Evolutionary conservation across 78 protist genomes (phyloP), one percentile per base, ranked within the genome.

Genomic region (Bodo saltans): DNA sequence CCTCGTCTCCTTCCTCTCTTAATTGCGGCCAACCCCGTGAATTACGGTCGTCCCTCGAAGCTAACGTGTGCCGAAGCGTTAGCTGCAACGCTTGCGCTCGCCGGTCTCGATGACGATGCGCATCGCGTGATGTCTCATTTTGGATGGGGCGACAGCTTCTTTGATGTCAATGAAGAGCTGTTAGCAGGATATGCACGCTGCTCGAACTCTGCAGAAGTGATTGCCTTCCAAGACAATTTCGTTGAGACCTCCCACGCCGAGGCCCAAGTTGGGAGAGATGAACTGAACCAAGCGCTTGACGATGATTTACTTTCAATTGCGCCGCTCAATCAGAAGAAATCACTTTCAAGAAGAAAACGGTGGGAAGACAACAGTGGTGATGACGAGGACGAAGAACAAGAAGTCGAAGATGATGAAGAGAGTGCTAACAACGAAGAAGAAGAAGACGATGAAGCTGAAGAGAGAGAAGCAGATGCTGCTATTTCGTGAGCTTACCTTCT

Each of bases 11-110:
- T 97, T 79, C 99, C 99, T 3, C 95, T 88, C 71, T 72, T 96
- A 0, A 88, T 97, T n/a, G 99, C 99, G 0, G 98, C 99, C 25
- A 97, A 97, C 42, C 97, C 98, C 27, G 96, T 95, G 28, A 97
- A 97, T 79, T 97, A 93, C 79, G 99, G 99, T n/a, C 78, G 67
- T 41, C 97, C 99, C 4, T 52, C 79, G 53, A 89, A 87, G 71
- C 81, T 97, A 37, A 52, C 94, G 2, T 95, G 97, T 34, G 99
- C 69, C 8, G 99, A 97, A 69, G 98, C 99, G 3, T 42, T 93
- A 1, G 97, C 97, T 0, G 98, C 98, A 26, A 72, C 95, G 34
- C 73, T 96, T 33, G 83, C 27, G 37, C 94, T 96, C 67, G 34
- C 3, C 35, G 87, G 83, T 40, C 27, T 70, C 32, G 33, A 29